A percentile compares a stretch with the other conserved stretches of the same genome.
These are phyloP conservation scores for Fusarium transvaalense DNA, from an alignment of 2,329 filamentous ascomycete species.

Conservation along the genomic window DNA sequence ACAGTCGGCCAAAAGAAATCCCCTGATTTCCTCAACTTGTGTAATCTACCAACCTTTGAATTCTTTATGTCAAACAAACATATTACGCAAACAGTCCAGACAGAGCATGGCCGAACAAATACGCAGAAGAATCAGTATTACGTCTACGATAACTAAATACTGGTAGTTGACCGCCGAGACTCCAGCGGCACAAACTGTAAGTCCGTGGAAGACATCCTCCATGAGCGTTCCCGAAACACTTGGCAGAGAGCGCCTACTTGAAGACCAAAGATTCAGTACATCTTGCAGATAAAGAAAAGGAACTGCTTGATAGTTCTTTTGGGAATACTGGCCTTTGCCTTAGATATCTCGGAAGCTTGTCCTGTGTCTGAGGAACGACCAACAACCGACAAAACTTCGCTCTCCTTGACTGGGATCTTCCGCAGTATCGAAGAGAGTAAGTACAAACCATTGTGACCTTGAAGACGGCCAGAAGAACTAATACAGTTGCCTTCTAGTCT, in stretches of 20 bases:
- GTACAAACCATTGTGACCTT: not conserved
- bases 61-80: not conserved
- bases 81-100: not conserved
- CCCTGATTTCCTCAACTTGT: not conserved
- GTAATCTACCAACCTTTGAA: no score
- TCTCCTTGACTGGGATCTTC: not conserved
- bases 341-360: not conserved
- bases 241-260: not conserved
- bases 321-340: not conserved
- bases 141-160: not conserved
- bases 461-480: not conserved
- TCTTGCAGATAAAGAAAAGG: not conserved
- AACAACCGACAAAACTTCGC: not conserved
- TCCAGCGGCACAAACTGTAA: not conserved
- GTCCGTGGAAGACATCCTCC: not conserved
- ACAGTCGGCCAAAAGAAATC: not conserved
- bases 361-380: not conserved
- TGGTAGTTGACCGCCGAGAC: not conserved
- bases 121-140: rapidly evolving
- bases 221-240: not conserved
- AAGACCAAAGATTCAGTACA: rapidly evolving
- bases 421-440: no score
- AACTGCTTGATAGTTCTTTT: not conserved
- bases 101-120: not conserved
- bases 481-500: not conserved